phyloP scores from a whole-genome alignment of 2,329 filamentous ascomycete species.

The Helminthosporium solani region DNA sequence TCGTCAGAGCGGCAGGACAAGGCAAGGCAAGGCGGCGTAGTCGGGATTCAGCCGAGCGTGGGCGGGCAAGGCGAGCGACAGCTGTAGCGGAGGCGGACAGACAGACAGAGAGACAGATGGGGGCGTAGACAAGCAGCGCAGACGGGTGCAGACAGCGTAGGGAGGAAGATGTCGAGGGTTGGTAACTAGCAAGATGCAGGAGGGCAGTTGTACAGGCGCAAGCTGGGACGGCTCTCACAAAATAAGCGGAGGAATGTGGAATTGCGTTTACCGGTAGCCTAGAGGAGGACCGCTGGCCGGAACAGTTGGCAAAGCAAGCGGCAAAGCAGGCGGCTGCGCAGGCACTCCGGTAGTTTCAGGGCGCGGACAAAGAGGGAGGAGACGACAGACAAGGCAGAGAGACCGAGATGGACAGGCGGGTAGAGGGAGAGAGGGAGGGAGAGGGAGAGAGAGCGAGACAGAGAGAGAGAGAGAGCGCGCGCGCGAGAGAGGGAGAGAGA shows the following conservation, averaged over 20 bases:
- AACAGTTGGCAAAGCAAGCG: constrained; percentile 20
- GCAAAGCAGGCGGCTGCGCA: constrained; percentile 16
- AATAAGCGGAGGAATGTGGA: constrained; percentile 15
- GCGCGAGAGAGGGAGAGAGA: too few species aligned
- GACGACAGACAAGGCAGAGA: neutral
- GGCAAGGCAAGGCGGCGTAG: too few species aligned
- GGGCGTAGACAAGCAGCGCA: neutral
- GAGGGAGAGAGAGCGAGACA: too few species aligned
- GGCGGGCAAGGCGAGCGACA: constrained; percentile 1
- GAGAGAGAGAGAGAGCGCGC: too few species aligned
- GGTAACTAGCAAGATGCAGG: constrained; percentile 11
- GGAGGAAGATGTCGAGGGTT: constrained; percentile 4
- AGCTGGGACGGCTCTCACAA: constrained; percentile 6
- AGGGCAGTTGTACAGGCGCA: constrained; percentile 5
- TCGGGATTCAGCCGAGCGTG: too few species aligned
- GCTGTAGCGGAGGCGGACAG: neutral
- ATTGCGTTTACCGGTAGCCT: constrained; percentile 24
- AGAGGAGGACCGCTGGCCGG: constrained; percentile 5
- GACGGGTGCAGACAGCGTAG: neutral
- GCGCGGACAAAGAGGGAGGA: constrained; percentile 6
- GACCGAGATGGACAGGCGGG: too few species aligned
- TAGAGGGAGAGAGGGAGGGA: too few species aligned
- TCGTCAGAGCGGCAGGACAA: constrained; percentile 11
- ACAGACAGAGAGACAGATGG: too few species aligned
- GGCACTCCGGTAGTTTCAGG: constrained; percentile 10